Base-by-base conservation (phyloP, 2,329 filamentous ascomycete genomes). In the Elsinoe perseae region DNA sequence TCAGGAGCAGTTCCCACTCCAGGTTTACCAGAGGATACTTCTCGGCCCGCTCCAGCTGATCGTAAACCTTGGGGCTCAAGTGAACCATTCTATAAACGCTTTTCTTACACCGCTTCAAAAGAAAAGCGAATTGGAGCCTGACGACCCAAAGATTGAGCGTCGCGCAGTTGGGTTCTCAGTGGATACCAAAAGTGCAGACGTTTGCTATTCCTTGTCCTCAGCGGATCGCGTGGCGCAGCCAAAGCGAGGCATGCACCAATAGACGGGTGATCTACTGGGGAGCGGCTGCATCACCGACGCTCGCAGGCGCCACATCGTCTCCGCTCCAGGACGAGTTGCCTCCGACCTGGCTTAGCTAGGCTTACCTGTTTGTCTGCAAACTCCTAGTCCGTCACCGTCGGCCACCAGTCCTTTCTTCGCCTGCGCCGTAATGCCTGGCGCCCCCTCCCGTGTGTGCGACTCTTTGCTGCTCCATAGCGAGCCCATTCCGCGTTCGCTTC, bases 381-480 rank as follows among this genome's bases (percentile, higher is more conserved):
- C 32, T 36, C 32, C 32, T 36, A 36, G 32, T 36, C 32, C 32
- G 32, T 14, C 9, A 12, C 12, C 32, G 32, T 28, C 48, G 20
- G 48, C 48, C 48, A 21, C 40, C 23, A 25, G 14, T 25, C 20
- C 20, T 12, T 32, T 25, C 20, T 12, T 12, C 21, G 44, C 14
- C 48, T 38, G 48, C 48, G 48, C 48, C 48, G 48, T 34, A 52
- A 52, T 52, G 48, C 30, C 48, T 52, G 48, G 30, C 40, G 40
- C 18, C 23, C 40, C 40, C 23, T 21, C n/a, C 14, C 48, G 25
- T 52, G 25, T 43, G 43, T 52, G 48, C 48, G 30, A 52, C 48
- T 10, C 25, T 44, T 25, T 44, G 43, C n/a, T n/a, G n/a, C 14
- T 25, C 23, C 23, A 25, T 25, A 27, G 43, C 21, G 23, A 28